These are phyloP conservation scores for Penicillium sp. DNA, from an alignment of 2,329 filamentous ascomycete species.

Conservation along the genomic window DNA sequence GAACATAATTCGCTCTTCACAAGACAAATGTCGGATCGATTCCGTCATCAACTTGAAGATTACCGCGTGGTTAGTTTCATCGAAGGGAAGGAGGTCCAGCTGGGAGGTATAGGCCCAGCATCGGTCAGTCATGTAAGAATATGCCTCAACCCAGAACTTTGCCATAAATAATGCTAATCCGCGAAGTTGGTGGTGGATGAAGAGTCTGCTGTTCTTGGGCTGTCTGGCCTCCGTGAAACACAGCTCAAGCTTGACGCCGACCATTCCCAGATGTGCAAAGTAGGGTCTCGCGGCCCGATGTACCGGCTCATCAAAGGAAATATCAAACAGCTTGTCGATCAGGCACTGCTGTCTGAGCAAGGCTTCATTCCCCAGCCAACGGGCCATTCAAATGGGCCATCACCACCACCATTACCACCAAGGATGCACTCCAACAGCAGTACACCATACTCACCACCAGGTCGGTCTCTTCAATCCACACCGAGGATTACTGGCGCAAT, in stretches of 20 bases:
- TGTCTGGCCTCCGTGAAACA: constrained; percentile 31
- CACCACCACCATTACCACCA: constrained; percentile 25
- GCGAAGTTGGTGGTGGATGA: constrained; percentile 32
- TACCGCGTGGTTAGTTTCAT: constrained; percentile 34
- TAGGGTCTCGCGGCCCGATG: constrained; percentile 26
- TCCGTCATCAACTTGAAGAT: constrained; percentile 32
- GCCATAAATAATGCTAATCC: constrained; percentile 7
- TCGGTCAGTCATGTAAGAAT: constrained; percentile 29
- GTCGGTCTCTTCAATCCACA: constrained; percentile 6
- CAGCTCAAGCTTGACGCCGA: constrained; percentile 34
- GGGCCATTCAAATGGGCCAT: constrained; percentile 6
- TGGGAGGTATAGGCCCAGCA: constrained; percentile 26
- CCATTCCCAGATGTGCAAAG: constrained; percentile 35
- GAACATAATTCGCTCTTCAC: constrained; percentile 31
- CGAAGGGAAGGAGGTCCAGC: constrained; percentile 29
- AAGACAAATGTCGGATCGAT: constrained; percentile 29
- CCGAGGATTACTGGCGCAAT: constrained; percentile 18
- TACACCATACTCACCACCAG: constrained; percentile 18
- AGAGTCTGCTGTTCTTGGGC: constrained; percentile 32
- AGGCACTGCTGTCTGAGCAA: constrained; percentile 27
- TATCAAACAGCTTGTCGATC: constrained; percentile 31
- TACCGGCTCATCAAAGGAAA: constrained; percentile 31
- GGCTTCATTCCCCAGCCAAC: constrained; percentile 26
- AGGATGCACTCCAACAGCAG: constrained; percentile 28
- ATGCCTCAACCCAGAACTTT: not conserved